These are phyloP conservation scores for Colletotrichum karsti DNA, from an alignment of 2,329 filamentous ascomycete genomes.

Conservation along the genomic window DNA sequence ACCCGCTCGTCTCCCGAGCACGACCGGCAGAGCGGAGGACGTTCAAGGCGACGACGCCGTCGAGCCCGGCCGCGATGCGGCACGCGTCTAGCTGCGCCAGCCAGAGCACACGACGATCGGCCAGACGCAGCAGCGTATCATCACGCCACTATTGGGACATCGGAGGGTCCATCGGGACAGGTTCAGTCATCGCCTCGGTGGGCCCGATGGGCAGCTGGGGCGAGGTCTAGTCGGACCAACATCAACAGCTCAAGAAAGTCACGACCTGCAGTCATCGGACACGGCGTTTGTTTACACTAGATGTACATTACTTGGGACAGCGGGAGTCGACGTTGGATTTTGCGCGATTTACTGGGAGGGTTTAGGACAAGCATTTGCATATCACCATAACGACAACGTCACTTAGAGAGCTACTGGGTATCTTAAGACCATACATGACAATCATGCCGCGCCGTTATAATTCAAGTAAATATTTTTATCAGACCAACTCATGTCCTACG, in stretches of 20 bases:
- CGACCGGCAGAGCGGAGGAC: conserved; percentile 60
- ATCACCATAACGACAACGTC: conserved; percentile 1
- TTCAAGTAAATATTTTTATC: no score
- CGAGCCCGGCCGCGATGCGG: conserved; percentile 56
- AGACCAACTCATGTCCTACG: no score
- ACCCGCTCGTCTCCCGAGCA: conserved; percentile 79
- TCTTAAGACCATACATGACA: conserved; percentile 3
- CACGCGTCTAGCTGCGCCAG: conserved; percentile 80
- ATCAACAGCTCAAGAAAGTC: background rate
- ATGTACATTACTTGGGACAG: conserved; percentile 15
- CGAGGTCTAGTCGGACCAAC: conserved; percentile 61
- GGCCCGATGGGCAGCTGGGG: conserved; percentile 82
- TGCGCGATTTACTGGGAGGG: background rate
- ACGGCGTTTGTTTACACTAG: background rate
- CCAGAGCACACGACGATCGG: conserved; percentile 82
- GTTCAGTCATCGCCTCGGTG: conserved; percentile 72
- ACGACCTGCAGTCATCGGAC: background rate
- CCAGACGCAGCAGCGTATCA: conserved; percentile 72
- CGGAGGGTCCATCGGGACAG: conserved; percentile 80
- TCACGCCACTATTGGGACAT: conserved; percentile 94
- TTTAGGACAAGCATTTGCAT: conserved; percentile 9
- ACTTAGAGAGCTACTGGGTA: conserved; percentile 8
- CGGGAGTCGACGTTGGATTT: conserved; percentile 1
- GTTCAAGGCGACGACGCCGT: conserved; percentile 63
- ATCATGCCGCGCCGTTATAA: background rate